These are phyloP conservation scores for Leucosporidium yakuticum DNA, from an alignment of 768 basidiomycete species.

Conservation along the genomic window DNA sequence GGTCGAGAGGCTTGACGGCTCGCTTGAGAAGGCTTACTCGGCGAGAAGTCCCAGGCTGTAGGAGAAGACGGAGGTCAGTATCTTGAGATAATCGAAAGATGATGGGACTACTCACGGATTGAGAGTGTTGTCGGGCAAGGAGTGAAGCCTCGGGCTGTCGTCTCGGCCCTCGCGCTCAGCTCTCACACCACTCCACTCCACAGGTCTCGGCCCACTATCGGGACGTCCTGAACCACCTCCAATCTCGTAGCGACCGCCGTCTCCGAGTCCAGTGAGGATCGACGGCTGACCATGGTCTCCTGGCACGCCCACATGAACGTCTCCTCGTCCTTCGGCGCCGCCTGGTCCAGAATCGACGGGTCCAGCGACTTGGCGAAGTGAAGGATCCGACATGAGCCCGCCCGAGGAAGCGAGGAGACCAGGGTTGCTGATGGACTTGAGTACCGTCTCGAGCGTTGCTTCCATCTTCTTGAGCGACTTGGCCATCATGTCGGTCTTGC, in stretches of 20 bases:
- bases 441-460: conserved; percentile 80
- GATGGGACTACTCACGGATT: conserved; percentile 53
- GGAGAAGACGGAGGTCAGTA: too few species aligned
- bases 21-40: conserved; percentile 55
- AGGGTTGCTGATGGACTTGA: conserved; percentile 58
- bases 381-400: conserved; percentile 23
- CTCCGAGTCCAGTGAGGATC: conserved; percentile 8
- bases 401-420: conserved; percentile 29
- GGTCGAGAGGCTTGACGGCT: conserved; percentile 40
- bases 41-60: conserved; percentile 69
- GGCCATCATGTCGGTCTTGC: conserved; percentile 39
- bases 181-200: conserved; percentile 32
- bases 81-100: too few species aligned
- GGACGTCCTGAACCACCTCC: conserved; percentile 12
- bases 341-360: conserved; percentile 24
- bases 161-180: conserved; percentile 41
- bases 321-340: conserved; percentile 24
- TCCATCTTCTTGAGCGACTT: conserved; percentile 81
- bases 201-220: conserved; percentile 13
- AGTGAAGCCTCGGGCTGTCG: conserved; percentile 79
- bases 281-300: background rate
- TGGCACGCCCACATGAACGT: conserved; percentile 19
- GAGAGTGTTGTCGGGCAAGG: conserved; percentile 80
- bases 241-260: conserved; percentile 19
- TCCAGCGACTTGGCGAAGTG: background rate